phyloP scores from a whole-genome alignment of 768 basidiomycete species.

The Auricularia cornea region DNA sequence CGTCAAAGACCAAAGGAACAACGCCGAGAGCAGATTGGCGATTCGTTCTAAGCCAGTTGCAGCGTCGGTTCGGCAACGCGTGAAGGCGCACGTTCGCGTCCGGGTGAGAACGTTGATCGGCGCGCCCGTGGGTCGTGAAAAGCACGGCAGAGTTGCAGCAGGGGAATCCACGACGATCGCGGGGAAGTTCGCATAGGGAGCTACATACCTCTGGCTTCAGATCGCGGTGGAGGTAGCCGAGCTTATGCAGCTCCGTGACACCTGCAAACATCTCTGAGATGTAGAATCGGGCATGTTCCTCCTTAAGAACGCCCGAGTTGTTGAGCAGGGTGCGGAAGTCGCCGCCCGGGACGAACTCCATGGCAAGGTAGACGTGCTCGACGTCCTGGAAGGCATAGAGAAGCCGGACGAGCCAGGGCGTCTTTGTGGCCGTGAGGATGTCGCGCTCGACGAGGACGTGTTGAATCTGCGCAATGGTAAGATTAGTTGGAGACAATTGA shows the following conservation, averaged over 20 bases:
- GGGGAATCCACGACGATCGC: too few relatives aligned
- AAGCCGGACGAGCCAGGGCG: constrained; percentile 91
- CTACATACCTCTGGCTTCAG: constrained; percentile 87
- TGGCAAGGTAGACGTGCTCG: constrained; percentile 87
- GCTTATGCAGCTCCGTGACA: constrained; percentile 89
- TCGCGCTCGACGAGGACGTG: constrained; percentile 97
- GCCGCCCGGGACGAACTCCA: constrained; percentile 99
- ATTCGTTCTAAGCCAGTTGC: too few relatives aligned
- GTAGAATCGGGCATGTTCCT: constrained; percentile 94
- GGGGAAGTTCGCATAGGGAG: too few relatives aligned
- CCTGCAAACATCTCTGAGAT: constrained; percentile 97
- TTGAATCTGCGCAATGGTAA: constrained; percentile 55
- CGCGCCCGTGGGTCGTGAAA: too few relatives aligned
- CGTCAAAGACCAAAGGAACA: too few relatives aligned
- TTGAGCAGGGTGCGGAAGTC: constrained; percentile 97
- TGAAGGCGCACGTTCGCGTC: too few relatives aligned
- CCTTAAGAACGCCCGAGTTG: constrained; percentile 95
- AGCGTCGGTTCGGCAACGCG: too few relatives aligned
- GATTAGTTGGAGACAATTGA: not conserved
- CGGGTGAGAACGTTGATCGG: too few relatives aligned
- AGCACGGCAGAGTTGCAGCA: too few relatives aligned
- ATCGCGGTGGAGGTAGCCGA: constrained; percentile 98
- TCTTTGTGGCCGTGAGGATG: constrained; percentile 94
- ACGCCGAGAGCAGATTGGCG: too few relatives aligned
- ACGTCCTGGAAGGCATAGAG: constrained; percentile 96